Conservation (phyloP, 108 stramenopile genomes). For the Epipyxis sp. region DNA sequence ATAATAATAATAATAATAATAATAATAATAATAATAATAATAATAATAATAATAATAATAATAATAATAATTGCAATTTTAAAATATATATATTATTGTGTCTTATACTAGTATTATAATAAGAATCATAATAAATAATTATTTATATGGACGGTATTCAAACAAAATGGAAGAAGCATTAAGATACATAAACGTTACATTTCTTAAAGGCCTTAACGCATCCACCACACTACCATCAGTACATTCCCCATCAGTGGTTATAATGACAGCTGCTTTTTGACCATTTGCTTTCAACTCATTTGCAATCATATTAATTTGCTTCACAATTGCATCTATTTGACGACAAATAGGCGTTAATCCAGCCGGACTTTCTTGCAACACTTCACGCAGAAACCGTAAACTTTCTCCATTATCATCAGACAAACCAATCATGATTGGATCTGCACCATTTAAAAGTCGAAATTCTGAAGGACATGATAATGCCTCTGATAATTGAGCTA, state of each 20-base stretch:
- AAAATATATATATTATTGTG: no score
- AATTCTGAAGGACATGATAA: neutral
- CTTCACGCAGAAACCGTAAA: neutral
- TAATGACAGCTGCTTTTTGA: conserved; percentile 26
- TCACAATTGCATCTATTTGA: conserved; percentile 13
- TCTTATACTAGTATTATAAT: no score
- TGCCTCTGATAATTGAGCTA: conserved; percentile 13
- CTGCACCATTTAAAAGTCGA: conserved; percentile 29
- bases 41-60: no score
- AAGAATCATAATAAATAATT: no score
- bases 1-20: no score
- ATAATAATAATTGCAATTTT: no score
- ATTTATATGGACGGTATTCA: no score
- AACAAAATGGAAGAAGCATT: no score
- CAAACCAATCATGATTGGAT: conserved; percentile 14
- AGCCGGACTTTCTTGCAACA: conserved; percentile 21
- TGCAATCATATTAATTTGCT: neutral
- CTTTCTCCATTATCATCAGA: neutral
- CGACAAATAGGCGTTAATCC: conserved; percentile 14
- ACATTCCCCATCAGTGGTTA: conserved; percentile 25
- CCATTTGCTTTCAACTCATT: neutral
- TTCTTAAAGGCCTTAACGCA: neutral
- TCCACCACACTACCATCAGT: conserved; percentile 13
- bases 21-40: no score
- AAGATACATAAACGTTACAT: neutral